Percentiles rank a stretch among this genome's conserved stretches.
Evolutionary conservation across 2,329 filamentous ascomycete species (phyloP).

Genomic region (Arthrinium phaeospermum): DNA sequence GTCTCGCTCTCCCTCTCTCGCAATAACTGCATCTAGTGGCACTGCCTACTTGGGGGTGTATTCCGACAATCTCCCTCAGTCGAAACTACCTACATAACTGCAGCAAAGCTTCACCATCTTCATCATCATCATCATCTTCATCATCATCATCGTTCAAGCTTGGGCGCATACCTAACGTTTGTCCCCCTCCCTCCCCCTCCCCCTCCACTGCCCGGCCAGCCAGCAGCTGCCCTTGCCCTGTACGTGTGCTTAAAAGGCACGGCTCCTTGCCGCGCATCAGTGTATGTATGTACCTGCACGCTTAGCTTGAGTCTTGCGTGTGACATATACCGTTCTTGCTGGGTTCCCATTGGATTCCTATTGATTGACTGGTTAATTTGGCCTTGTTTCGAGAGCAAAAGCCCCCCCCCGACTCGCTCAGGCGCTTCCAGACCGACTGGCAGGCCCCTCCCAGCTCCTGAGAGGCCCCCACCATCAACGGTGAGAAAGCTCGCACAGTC

Average conservation of each 20-base stretch:
- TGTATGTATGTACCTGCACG: background rate
- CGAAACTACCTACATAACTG: background rate
- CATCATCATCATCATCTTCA: no score
- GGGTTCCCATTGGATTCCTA: background rate
- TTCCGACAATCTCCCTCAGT: constrained; percentile 1
- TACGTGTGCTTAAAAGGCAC: background rate
- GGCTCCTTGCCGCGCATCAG: background rate
- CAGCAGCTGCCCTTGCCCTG: background rate
- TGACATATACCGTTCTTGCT: background rate
- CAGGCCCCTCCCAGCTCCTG: constrained; percentile 14
- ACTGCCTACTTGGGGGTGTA: background rate
- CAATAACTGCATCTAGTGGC: background rate
- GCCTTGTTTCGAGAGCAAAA: constrained; percentile 4
- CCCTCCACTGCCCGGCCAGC: background rate
- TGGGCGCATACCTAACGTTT: background rate
- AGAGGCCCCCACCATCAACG: constrained; percentile 12
- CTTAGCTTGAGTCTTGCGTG: constrained; percentile 4
- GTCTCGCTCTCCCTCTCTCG: no score
- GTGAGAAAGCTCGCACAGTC: background rate
- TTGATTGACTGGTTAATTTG: background rate
- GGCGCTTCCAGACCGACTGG: constrained; percentile 18
- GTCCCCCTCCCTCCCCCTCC: background rate
- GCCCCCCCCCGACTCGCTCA: constrained; percentile 6
- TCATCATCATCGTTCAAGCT: background rate
- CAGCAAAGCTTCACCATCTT: background rate